These are phyloP conservation scores for Trichoderma virens DNA, from an alignment of 495 filamentous ascomycete species.

Conservation along the genomic window DNA sequence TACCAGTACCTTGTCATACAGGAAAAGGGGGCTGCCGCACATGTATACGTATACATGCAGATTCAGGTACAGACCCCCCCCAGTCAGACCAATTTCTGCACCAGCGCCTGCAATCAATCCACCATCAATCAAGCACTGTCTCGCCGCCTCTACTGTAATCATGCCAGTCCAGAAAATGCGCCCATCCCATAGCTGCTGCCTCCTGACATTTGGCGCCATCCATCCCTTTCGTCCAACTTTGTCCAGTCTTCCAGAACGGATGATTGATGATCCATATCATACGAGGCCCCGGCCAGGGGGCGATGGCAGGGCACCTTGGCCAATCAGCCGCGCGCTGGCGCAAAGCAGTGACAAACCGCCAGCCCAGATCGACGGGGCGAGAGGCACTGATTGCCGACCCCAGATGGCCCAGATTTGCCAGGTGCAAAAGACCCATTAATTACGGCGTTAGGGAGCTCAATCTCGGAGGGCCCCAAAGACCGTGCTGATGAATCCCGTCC, in stretches of 20 bases:
- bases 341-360: neutral
- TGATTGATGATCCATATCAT: slow-evolving; percentile 5
- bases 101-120: no score
- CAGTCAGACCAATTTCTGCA: no score
- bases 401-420: neutral
- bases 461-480: neutral
- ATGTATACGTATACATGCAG: no score
- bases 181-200: neutral
- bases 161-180: no score
- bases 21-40: no score
- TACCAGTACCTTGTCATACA: no score
- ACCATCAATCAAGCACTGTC: no score
- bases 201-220: neutral
- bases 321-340: neutral
- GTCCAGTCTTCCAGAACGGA: neutral
- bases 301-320: no score
- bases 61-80: no score
- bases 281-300: no score
- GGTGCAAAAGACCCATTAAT: neutral
- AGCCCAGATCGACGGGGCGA: slow-evolving; percentile 6
- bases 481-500: neutral
- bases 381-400: slow-evolving; percentile 3
- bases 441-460: slow-evolving; percentile 1
- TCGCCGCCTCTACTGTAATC: no score
- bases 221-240: neutral